Percentiles rank a stretch among this genome's conserved stretches.
Evolutionary conservation across 352 stramenopile genomes (phyloP).

Genomic region (Thraustochytrium sp.): DNA sequence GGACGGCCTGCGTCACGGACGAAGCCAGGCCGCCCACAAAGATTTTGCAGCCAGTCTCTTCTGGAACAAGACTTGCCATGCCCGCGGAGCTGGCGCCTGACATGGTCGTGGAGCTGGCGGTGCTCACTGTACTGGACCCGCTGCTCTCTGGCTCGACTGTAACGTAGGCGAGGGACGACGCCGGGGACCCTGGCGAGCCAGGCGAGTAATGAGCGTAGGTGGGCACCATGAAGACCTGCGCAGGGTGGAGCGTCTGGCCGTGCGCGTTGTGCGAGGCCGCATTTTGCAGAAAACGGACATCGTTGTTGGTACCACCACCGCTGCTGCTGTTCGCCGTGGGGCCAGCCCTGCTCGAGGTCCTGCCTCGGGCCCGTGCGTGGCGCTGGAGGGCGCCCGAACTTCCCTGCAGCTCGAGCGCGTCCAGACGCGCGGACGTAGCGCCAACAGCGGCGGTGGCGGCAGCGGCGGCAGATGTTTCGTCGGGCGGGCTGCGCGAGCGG

Average conservation of each 20-base stretch:
- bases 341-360: no score
- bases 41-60: conserved; percentile 71
- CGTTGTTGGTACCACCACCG: no score
- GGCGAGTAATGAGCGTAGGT: no score
- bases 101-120: conserved; percentile 44
- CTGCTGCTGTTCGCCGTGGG: no score
- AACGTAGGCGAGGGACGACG: background rate
- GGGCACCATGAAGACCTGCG: no score
- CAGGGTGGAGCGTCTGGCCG: no score
- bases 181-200: background rate
- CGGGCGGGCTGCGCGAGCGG: background rate
- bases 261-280: no score
- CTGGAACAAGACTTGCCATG: conserved; percentile 3
- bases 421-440: no score
- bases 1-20: conserved; percentile 74
- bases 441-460: background rate
- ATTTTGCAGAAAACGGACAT: no score
- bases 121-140: conserved; percentile 48
- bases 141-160: background rate
- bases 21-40: conserved; percentile 79
- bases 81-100: background rate
- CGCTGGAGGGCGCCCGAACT: no score
- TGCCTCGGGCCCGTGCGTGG: no score
- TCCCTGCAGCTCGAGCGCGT: no score
- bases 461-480: background rate